Evolutionary conservation across 768 basidiomycete species (phyloP), one percentile per base, ranked within the genome.

Genomic region (Leucosporidium yakuticum): DNA sequence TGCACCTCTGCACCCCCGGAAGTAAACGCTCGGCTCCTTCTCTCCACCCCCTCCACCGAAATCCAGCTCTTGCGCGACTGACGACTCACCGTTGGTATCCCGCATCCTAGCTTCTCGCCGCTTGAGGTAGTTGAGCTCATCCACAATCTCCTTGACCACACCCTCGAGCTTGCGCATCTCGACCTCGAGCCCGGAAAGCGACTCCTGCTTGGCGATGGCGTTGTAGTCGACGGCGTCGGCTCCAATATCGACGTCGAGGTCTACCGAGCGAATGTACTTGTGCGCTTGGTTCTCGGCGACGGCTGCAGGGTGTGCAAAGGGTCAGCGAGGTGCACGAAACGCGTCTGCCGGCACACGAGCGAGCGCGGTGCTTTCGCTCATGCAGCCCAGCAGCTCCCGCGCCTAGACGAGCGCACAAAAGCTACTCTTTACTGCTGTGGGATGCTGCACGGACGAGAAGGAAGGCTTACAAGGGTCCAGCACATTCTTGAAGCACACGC

Each of bases 171-270:
- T 98, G 50, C 93, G 86, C 94, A 98, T 97, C 79, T 98, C 96
- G 0, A 91, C 94, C 80, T 99, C 96, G 25, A 99, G 85, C 0
- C 89, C 89, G 9, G 92, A 96, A 0, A 98, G 82, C 1, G 91
- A 93, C 78, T 99, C 96, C 78, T 97, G 94, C 80, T 96, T 97
- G 15, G 96, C 96, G 78, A 98, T 99, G 31, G 96, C 96, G 75
- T 99, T 98, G 84, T 98, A 98, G 80, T 99, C 96, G 48, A 98
- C 88, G 2, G 96, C 96, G 75, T 98, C 95, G 19, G 95, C 94
- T 44, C 96, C 96, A 78, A 99, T 94, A 76, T 99, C 96, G 48
- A 98, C 85, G 76, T 99, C 96, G 66, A 98, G 81, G 81, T 99
- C 95, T 69, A 99, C 79, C 50, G 89, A 84, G 21, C 91, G 84